Base-by-base conservation (phyloP, 2,329 filamentous ascomycete species). In the Sporothrix pseudoabietina region DNA sequence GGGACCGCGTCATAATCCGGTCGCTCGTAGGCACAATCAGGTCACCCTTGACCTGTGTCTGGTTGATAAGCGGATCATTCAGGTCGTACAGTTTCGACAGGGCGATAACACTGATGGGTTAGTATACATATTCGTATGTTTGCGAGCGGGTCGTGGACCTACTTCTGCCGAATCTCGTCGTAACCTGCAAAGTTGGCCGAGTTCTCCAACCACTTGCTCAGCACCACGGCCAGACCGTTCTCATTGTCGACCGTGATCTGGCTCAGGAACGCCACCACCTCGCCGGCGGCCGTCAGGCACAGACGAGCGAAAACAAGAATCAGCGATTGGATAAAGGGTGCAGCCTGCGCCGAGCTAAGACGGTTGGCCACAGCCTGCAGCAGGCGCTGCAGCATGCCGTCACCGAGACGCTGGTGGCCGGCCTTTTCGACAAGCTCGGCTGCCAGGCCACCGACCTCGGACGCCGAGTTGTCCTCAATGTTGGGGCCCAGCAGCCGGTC, bases 111-210 rank as follows among this genome's bases (percentile, higher is more conserved):
- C 92, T 95, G 26, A 1, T 9, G 77, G 7, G 72, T 72, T 74
- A 74, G 71, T 12, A 22, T 44, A 9, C 39, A 32, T 0, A n/a
- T 22, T 41, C 22, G 32, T 14, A 10, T n/a, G 39, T 30, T 26
- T 6, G 12, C 3, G 4, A 0, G 4, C 8, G 52, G 22, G 52
- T 22, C 7, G 19, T 16, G 8, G 9, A 55, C 90, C 82, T 85
- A 94, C 92, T 98, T 99, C 82, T 98, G 94, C 77, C 94, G 89
- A 78, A 98, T 98, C 81, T 98, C 95, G 78, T 98, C 94, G 78
- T 98, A 99, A 14, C 96, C 96, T n/a, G 94, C 94, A 82, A 99
- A 99, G 81, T 92, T 97, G 81, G 97, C 89, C 4, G 94, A 97
- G 82, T 98, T 97, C 83, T 98, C 96, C 0, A 99, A 86, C 96